Percentiles rank a stretch among this genome's conserved stretches.
These are phyloP conservation scores for Aspergillus sp. DNA, from an alignment of 2,329 filamentous ascomycete genomes.

Conservation along the genomic window DNA sequence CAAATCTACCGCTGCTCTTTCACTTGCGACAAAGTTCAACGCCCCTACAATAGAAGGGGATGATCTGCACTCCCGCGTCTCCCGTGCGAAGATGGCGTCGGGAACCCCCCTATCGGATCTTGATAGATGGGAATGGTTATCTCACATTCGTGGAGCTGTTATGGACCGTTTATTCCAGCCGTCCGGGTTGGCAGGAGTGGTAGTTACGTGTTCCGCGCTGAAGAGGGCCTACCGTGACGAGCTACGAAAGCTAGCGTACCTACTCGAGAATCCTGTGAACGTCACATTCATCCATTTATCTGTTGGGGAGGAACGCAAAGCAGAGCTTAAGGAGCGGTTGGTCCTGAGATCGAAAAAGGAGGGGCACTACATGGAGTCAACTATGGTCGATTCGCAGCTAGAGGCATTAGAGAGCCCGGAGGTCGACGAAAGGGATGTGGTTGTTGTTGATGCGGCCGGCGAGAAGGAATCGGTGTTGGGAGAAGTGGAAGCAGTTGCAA, in stretches of 20 bases:
- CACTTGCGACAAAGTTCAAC: slow-evolving; percentile 42
- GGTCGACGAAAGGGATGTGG: slow-evolving; percentile 34
- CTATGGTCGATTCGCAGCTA: slow-evolving; percentile 55
- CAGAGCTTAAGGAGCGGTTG: slow-evolving; percentile 48
- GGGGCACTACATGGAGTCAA: slow-evolving; percentile 56
- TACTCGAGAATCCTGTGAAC: slow-evolving; percentile 21
- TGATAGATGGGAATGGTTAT: slow-evolving; percentile 56
- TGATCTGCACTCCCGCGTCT: slow-evolving; percentile 51
- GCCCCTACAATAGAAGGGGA: slow-evolving; percentile 48
- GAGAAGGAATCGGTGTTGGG: neutral
- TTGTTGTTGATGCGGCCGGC: slow-evolving; percentile 15
- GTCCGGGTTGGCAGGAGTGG: slow-evolving; percentile 31
- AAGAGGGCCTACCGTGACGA: slow-evolving; percentile 56
- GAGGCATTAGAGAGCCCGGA: slow-evolving; percentile 49
- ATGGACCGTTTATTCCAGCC: slow-evolving; percentile 19
- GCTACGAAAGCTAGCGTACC: slow-evolving; percentile 42
- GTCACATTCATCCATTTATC: slow-evolving; percentile 43
- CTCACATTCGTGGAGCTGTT: slow-evolving; percentile 22
- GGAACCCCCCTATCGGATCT: slow-evolving; percentile 52
- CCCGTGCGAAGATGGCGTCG: slow-evolving; percentile 53
- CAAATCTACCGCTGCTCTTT: slow-evolving; percentile 53
- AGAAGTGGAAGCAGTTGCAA: slow-evolving; percentile 6
- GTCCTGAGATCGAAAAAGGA: slow-evolving; percentile 35
- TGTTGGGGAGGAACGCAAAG: slow-evolving; percentile 12
- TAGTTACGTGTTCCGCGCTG: slow-evolving; percentile 56